Percentiles rank a stretch among this genome's conserved stretches.
Conservation (phyloP, 345 rosid species). For the Draba incana region DNA sequence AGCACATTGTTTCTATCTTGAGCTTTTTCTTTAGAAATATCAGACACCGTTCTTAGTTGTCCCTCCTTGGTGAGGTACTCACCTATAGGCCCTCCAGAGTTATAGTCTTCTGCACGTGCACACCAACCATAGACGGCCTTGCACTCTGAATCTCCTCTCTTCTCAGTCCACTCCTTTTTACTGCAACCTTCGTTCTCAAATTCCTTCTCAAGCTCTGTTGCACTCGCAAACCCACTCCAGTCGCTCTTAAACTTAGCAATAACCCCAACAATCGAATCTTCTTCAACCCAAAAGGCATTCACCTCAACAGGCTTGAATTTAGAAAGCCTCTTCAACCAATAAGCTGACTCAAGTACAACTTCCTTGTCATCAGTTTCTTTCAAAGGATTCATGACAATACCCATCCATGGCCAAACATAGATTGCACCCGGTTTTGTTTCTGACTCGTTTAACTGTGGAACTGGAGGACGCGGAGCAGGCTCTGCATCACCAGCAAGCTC, state of each 20-base stretch:
- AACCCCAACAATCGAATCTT: constrained; percentile 46
- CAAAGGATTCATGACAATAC: constrained; percentile 53
- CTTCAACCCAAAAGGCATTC: constrained; percentile 52
- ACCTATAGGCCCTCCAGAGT: constrained; percentile 61
- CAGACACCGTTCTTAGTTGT: constrained; percentile 56
- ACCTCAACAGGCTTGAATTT: constrained; percentile 62
- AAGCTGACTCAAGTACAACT: constrained; percentile 44
- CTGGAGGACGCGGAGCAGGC: constrained; percentile 35
- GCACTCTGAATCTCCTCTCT: constrained; percentile 42
- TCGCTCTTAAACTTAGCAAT: constrained; percentile 57
- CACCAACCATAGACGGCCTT: constrained; percentile 66
- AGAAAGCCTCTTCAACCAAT: constrained; percentile 65
- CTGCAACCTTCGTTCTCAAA: constrained; percentile 54
- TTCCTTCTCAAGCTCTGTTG: constrained; percentile 65
- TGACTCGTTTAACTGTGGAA: constrained; percentile 16
- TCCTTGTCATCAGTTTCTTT: constrained; percentile 41
- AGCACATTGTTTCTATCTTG: constrained; percentile 51
- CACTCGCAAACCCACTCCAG: constrained; percentile 71
- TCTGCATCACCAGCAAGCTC: constrained; percentile 63
- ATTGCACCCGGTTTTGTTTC: constrained; percentile 47
- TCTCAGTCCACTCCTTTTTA: constrained; percentile 62
- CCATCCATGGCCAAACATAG: constrained; percentile 92
- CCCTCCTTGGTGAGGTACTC: constrained; percentile 66
- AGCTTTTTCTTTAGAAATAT: constrained; percentile 52
- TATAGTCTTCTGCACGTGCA: constrained; percentile 73